Evolutionary conservation across 768 basidiomycete genomes (phyloP), one percentile per base, ranked within the genome.

Genomic region (Leccinum arenicola): DNA sequence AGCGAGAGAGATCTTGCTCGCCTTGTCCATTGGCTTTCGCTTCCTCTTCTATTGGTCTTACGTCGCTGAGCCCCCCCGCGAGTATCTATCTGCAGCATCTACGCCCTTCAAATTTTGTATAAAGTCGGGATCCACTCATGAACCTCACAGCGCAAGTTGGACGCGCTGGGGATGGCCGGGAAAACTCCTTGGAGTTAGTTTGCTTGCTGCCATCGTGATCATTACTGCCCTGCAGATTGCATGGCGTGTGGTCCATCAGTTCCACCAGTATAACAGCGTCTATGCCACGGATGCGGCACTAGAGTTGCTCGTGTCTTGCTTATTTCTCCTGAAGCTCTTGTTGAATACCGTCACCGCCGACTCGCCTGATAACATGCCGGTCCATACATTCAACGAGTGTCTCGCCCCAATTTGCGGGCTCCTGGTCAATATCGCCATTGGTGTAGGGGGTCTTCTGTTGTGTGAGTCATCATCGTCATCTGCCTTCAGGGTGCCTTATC

Each of bases 41-140:
- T 84, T 84, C 66, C 66, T 91, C 15, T 90, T 85, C 66, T 84
- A 84, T 61, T 92, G 90, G 90, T 73, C 73, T 40, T 82, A 85
- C 59, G 84, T 87, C 45, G 80, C 83, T 15, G 77, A 78, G 58
- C 78, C 84, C 52, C 85, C 88, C n/a, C 35, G 77, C 73, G 59
- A 57, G 51, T 54, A 48, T 23, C 31, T 52, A 15, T 59, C 56
- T 48, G 45, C 83, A 81, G 57, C 66, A 61, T 17, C 69, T 57
- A 19, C 63, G 64, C 25, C 38, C 40, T 19, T 43, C n/a, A 43
- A 17, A 9, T 66, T 68, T 56, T 56, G 66, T 31, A 19, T 35
- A 23, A 43, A 43, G 40, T 51, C 70, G 6, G 57, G 65, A 38
- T 50, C 61, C 50, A 63, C 61, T 52, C 54, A 60, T 12, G 59